phyloP scores from a whole-genome alignment of 805 yeast genomes.

The Cyberlindnera nakhonratchasimensis region DNA sequence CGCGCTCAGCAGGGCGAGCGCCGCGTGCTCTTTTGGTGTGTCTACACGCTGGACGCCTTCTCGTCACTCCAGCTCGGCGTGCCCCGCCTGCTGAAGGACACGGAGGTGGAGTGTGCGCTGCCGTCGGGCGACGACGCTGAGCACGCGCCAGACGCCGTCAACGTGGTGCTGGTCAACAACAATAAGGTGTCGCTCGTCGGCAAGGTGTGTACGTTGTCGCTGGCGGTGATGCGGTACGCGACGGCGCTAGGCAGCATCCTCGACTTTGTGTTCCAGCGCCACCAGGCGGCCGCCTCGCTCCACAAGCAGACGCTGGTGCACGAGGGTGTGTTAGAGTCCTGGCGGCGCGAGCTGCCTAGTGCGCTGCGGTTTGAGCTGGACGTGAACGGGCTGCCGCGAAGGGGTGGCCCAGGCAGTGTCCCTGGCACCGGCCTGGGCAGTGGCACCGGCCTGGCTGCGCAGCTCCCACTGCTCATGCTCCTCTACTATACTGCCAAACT shows the following conservation, averaged over 20 bases:
- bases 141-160: slow-evolving; percentile 44
- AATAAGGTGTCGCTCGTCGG: slow-evolving; percentile 62
- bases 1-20: slow-evolving; percentile 78
- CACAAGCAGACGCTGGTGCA: slow-evolving; percentile 36
- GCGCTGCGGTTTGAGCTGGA: slow-evolving; percentile 62
- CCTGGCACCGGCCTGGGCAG: too few species aligned
- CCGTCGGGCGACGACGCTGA: slow-evolving; percentile 54
- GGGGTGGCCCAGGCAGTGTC: slow-evolving; percentile 30
- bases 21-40: slow-evolving; percentile 80
- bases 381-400: slow-evolving; percentile 45
- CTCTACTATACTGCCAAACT: slow-evolving; percentile 61
- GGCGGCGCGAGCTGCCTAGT: slow-evolving; percentile 70
- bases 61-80: slow-evolving; percentile 76
- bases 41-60: slow-evolving; percentile 72
- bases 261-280: slow-evolving; percentile 66
- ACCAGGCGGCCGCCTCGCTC: slow-evolving; percentile 20
- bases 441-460: too few species aligned
- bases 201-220: slow-evolving; percentile 59
- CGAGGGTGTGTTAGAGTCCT: slow-evolving; percentile 71
- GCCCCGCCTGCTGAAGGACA: slow-evolving; percentile 75
- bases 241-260: slow-evolving; percentile 71
- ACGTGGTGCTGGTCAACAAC: slow-evolving; percentile 57
- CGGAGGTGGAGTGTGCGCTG: slow-evolving; percentile 81
- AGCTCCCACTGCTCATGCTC: slow-evolving; percentile 51
- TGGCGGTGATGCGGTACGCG: slow-evolving; percentile 64